These are phyloP conservation scores for Carex pumila DNA, from an alignment of 176 grass and related monocot species.

Conservation along the genomic window DNA sequence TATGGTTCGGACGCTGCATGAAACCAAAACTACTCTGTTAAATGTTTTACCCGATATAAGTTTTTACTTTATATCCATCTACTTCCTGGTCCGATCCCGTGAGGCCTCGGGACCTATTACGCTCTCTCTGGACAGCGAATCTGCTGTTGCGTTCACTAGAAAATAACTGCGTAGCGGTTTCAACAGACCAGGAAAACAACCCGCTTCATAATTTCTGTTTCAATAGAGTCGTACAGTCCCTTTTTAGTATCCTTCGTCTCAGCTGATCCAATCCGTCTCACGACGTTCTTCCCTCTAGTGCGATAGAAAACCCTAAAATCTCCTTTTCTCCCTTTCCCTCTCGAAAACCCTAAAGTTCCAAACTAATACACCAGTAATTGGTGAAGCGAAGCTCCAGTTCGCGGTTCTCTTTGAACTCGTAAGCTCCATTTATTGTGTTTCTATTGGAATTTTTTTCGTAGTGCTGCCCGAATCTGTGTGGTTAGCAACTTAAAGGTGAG, in stretches of 20 bases:
- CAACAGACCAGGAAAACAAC: not conserved
- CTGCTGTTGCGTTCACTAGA: not conserved
- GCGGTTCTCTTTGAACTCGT: not conserved
- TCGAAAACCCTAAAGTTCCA: conserved; percentile 10
- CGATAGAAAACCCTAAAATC: conserved; percentile 21
- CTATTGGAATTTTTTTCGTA: not conserved
- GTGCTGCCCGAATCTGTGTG: not conserved
- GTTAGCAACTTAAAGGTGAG: not conserved
- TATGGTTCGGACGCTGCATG: too few relatives aligned
- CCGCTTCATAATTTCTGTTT: not conserved
- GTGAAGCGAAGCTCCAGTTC: not conserved
- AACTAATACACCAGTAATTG: conserved; percentile 3
- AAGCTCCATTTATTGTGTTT: not conserved
- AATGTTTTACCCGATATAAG: too few relatives aligned
- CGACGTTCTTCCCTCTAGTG: not conserved
- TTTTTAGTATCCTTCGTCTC: not conserved
- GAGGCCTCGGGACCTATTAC: not conserved
- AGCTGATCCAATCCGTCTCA: conserved; percentile 15
- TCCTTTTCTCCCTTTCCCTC: not conserved
- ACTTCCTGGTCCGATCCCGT: not conserved
- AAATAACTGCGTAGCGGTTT: not conserved
- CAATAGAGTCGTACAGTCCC: not conserved
- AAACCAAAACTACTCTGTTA: too few relatives aligned
- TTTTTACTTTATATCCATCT: not conserved
- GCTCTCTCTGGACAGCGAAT: not conserved